phyloP scores from a whole-genome alignment of 306 rosid genomes.

The Prunus campanulata region DNA sequence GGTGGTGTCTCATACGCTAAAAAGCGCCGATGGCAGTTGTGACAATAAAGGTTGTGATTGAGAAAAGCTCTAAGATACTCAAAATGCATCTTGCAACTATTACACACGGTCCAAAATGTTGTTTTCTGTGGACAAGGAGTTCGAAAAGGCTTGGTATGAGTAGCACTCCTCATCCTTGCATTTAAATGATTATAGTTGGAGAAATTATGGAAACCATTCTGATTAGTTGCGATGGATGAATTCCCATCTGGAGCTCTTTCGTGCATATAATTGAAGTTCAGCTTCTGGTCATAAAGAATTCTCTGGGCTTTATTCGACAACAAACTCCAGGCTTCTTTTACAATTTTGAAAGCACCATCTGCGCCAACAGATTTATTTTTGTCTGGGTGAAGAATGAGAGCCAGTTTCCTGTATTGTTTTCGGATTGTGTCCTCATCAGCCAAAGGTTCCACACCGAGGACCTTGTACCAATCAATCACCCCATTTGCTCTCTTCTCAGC shows the following conservation, averaged over 20 bases:
- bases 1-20: constrained; percentile 47
- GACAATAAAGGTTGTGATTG: constrained; percentile 43
- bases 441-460: constrained; percentile 63
- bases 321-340: constrained; percentile 63
- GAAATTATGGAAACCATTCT: constrained; percentile 33
- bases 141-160: constrained; percentile 27
- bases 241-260: constrained; percentile 23
- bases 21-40: constrained; percentile 47
- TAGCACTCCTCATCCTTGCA: constrained; percentile 26
- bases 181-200: constrained; percentile 24
- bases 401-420: constrained; percentile 50
- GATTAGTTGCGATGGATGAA: constrained; percentile 29
- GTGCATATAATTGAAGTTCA: constrained; percentile 15
- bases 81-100: constrained; percentile 47
- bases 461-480: constrained; percentile 61
- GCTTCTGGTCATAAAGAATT: constrained; percentile 37
- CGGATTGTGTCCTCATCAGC: constrained; percentile 62
- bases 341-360: constrained; percentile 65
- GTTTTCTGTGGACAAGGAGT: constrained; percentile 17
- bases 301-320: constrained; percentile 56
- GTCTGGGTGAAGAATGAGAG: constrained; percentile 67
- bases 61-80: constrained; percentile 46
- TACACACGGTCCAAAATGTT: constrained; percentile 81
- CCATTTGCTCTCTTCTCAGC: constrained; percentile 54
- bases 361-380: constrained; percentile 81